Percentiles rank a stretch among this genome's conserved stretches.
Conservation (phyloP, 2,329 filamentous ascomycete genomes). For the Ophioceras dolichostomum region DNA sequence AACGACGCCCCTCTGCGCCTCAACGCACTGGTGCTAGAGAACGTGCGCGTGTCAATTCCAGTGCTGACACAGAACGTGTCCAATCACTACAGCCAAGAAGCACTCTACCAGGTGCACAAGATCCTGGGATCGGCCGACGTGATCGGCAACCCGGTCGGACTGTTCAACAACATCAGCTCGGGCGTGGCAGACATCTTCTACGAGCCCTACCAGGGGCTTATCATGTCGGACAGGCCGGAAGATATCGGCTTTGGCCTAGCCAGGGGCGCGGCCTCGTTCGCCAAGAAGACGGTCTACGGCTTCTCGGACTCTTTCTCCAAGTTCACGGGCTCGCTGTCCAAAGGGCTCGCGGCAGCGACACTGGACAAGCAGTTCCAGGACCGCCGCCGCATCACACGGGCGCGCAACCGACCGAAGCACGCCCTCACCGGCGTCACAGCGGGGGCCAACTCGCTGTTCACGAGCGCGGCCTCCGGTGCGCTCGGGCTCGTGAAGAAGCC, state of each 20-base stretch:
- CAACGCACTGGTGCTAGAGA: slow-evolving; percentile 89
- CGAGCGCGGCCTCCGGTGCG: slow-evolving; percentile 83
- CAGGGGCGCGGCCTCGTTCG: slow-evolving; percentile 90
- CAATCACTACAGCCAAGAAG: slow-evolving; percentile 94
- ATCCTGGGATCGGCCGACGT: slow-evolving; percentile 96
- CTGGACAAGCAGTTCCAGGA: slow-evolving; percentile 99
- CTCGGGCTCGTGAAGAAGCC: slow-evolving; percentile 89
- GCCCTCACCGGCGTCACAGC: slow-evolving; percentile 92
- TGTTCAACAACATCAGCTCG: slow-evolving; percentile 97
- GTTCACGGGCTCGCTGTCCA: slow-evolving; percentile 92
- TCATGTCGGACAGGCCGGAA: slow-evolving; percentile 90
- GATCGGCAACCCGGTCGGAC: slow-evolving; percentile 88
- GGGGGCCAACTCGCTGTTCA: slow-evolving; percentile 89
- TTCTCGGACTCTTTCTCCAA: slow-evolving; percentile 97
- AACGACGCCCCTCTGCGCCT: slow-evolving; percentile 93
- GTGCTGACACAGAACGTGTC: slow-evolving; percentile 77
- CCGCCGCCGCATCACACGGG: slow-evolving; percentile 81
- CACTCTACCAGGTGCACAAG: slow-evolving; percentile 90
- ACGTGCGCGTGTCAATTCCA: slow-evolving; percentile 78
- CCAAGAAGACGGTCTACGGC: slow-evolving; percentile 97
- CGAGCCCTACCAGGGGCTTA: slow-evolving; percentile 91
- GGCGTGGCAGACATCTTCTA: slow-evolving; percentile 98
- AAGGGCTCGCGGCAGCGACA: slow-evolving; percentile 88
- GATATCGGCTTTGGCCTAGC: slow-evolving; percentile 92
- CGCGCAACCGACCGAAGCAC: slow-evolving; percentile 91